phyloP scores from a whole-genome alignment of 2,329 filamentous ascomycete species.

The Chaetomiaceae sp. region DNA sequence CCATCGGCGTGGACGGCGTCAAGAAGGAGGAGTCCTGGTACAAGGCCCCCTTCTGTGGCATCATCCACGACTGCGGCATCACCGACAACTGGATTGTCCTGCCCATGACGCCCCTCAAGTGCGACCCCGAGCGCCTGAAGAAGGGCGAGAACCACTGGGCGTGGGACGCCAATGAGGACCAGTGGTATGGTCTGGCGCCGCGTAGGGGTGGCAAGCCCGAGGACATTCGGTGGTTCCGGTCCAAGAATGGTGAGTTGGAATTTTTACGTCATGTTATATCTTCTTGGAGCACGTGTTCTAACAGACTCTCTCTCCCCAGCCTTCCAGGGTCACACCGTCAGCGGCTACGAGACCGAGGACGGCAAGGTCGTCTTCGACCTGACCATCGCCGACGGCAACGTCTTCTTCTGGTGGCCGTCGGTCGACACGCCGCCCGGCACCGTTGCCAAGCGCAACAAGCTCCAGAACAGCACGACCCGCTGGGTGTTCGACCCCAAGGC shows the following conservation, averaged over 20 bases:
- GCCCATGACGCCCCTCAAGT: not conserved
- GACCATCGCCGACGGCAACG: not conserved
- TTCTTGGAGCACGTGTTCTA: no score
- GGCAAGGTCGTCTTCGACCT: not conserved
- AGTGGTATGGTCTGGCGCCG: not conserved
- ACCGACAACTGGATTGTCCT: not conserved
- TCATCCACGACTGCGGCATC: not conserved
- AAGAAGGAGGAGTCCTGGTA: not conserved
- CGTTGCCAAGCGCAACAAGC: not conserved
- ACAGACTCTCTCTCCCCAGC: not conserved
- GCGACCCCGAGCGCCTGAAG: not conserved
- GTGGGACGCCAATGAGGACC: not conserved
- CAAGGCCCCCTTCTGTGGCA: not conserved
- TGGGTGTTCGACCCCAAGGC: not conserved
- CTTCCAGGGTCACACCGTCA: not conserved
- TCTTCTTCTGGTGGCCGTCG: not conserved
- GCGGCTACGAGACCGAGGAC: not conserved
- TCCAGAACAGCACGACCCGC: not conserved
- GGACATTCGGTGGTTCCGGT: not conserved
- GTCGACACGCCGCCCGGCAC: not conserved
- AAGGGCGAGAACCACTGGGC: not conserved
- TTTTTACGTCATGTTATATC: no score
- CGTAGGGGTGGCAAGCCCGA: not conserved
- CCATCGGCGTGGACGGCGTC: not conserved
- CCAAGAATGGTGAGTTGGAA: not conserved